Conservation (phyloP, 2,329 filamentous ascomycete species). For the Hypoxylon rubiginosum region DNA sequence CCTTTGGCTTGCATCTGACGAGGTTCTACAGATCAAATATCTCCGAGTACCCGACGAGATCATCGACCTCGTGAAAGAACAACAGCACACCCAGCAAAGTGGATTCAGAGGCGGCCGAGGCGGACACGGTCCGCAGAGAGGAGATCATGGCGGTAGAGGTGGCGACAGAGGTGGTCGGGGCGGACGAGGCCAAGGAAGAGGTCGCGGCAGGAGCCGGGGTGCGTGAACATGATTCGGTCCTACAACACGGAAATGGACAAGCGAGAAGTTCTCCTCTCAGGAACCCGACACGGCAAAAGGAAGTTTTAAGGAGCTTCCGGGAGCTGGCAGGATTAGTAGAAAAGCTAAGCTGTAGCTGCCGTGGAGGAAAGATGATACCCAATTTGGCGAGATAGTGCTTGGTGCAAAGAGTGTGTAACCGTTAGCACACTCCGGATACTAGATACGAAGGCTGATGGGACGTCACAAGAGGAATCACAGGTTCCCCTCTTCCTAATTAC, state of each 20-base stretch:
- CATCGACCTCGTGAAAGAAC: slow-evolving; percentile 92
- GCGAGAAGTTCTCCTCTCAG: neutral
- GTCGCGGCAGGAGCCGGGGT: slow-evolving; percentile 58
- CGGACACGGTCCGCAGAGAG: slow-evolving; percentile 68
- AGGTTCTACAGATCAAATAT: slow-evolving; percentile 88
- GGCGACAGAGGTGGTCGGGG: slow-evolving; percentile 70
- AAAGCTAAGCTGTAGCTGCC: slow-evolving; percentile 19
- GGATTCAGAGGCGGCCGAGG: slow-evolving; percentile 76
- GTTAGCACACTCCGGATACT: neutral
- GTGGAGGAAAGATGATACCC: slow-evolving; percentile 38
- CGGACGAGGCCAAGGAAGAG: slow-evolving; percentile 65
- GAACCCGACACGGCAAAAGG: slow-evolving; percentile 4
- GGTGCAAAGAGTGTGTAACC: slow-evolving; percentile 15
- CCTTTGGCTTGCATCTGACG: slow-evolving; percentile 41
- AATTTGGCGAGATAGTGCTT: slow-evolving; percentile 25
- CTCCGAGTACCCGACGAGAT: slow-evolving; percentile 96
- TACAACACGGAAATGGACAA: slow-evolving; percentile 1
- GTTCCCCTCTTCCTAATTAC: neutral
- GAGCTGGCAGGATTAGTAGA: slow-evolving; percentile 9
- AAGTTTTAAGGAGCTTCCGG: slow-evolving; percentile 1
- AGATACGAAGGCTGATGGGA: neutral
- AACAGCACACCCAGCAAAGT: slow-evolving; percentile 79
- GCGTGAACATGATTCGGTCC: slow-evolving; percentile 42
- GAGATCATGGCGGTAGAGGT: slow-evolving; percentile 69
- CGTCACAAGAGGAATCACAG: neutral